A percentile compares a stretch with the other conserved stretches of the same genome.
phyloP scores from a whole-genome alignment of 2,329 filamentous ascomycete species.

The Lizonia empirigonia region DNA sequence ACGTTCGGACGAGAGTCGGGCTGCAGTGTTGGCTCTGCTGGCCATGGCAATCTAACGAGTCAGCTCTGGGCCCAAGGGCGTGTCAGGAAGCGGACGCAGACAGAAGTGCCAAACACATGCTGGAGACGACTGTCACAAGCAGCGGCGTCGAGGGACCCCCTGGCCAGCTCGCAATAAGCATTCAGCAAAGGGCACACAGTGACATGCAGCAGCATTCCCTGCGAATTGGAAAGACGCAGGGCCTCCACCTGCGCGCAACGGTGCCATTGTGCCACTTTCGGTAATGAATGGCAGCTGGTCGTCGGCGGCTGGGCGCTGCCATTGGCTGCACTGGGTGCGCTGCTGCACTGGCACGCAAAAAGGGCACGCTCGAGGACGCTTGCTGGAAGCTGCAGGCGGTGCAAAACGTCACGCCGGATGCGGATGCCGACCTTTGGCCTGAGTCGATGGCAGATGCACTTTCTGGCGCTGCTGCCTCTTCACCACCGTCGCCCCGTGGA shows the following conservation, averaged over 20 bases:
- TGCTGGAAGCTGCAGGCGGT: slow-evolving; percentile 2
- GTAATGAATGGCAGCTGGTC: slow-evolving; percentile 4
- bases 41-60: slow-evolving; percentile 17
- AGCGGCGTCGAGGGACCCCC: too few relatives aligned
- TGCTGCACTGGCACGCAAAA: slow-evolving; percentile 3
- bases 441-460: slow-evolving; percentile 5
- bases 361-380: background rate
- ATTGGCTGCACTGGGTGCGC: background rate
- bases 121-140: background rate
- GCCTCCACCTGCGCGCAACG: slow-evolving; percentile 4
- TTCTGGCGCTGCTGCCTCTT: slow-evolving; percentile 6
- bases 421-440: slow-evolving; percentile 14
- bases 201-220: background rate
- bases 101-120: slow-evolving; percentile 2
- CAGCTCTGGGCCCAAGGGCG: slow-evolving; percentile 8
- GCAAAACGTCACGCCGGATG: slow-evolving; percentile 10
- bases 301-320: background rate
- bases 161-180: too few relatives aligned
- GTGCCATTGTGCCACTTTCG: slow-evolving; percentile 10
- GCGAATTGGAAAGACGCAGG: slow-evolving; percentile 15
- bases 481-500: slow-evolving; percentile 23
- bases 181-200: background rate
- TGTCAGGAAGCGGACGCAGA: slow-evolving; percentile 10
- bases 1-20: too few relatives aligned
- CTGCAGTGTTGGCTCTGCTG: slow-evolving; percentile 14